phyloP scores from a whole-genome alignment of 345 rosid genomes.

The Microcos paniculata region DNA sequence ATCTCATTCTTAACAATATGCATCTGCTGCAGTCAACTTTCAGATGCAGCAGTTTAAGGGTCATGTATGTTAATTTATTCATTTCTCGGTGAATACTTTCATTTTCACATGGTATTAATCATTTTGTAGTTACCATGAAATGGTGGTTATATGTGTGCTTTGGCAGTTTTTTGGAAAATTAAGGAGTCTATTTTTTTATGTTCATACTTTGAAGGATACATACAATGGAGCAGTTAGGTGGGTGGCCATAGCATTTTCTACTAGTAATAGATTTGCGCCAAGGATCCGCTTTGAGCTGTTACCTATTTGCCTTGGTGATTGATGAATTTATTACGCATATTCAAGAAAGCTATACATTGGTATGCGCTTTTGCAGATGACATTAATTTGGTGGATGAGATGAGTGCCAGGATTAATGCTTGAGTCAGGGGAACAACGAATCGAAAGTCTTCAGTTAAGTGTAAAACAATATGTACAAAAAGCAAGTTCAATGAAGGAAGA shows the following conservation, averaged over 20 bases:
- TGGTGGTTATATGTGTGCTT: background rate
- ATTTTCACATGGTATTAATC: background rate
- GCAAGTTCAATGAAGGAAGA: background rate
- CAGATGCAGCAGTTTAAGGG: background rate
- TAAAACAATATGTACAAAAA: background rate
- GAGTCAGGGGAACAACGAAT: background rate
- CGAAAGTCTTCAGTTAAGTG: background rate
- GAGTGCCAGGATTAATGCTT: background rate
- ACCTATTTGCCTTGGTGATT: background rate
- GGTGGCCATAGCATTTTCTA: background rate
- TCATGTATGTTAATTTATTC: background rate
- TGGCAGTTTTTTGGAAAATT: background rate
- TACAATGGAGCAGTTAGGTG: background rate
- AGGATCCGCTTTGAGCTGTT: background rate
- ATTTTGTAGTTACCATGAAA: background rate
- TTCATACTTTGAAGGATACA: background rate
- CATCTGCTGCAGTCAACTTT: background rate
- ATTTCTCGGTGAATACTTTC: background rate
- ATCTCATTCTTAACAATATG: background rate
- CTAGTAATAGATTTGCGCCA: background rate
- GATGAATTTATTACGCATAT: background rate
- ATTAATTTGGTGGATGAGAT: background rate
- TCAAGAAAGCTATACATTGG: background rate
- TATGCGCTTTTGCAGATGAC: background rate
- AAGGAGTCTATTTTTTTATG: background rate